These are phyloP conservation scores for Kwoniella shandongensis DNA, from an alignment of 768 basidiomycete genomes.

Conservation along the genomic window DNA sequence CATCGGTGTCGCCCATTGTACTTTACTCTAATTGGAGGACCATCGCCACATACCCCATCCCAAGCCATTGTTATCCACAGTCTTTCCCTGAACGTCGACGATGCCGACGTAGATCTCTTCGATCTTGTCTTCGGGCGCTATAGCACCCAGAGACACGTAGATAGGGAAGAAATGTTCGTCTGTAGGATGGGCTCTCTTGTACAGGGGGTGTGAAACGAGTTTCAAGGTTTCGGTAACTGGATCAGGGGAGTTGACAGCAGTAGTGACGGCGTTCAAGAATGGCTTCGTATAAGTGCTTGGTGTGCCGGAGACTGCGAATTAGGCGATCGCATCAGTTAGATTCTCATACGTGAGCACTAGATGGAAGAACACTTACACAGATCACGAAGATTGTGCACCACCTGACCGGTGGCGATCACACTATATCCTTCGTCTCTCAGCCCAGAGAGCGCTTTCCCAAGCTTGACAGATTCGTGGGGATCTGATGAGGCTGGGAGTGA, in stretches of 20 bases:
- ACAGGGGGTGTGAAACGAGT: constrained; percentile 64
- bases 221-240: constrained; percentile 18
- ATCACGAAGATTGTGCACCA: constrained; percentile 49
- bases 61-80: constrained; percentile 19
- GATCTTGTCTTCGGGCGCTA: constrained; percentile 5
- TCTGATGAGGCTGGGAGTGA: constrained; percentile 37
- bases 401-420: constrained; percentile 45
- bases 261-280: constrained; percentile 23
- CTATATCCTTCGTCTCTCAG: constrained; percentile 45
- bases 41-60: constrained; percentile 42
- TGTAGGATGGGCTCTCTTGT: constrained; percentile 69
- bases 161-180: constrained; percentile 80
- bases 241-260: constrained; percentile 23
- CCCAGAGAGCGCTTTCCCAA: constrained; percentile 36
- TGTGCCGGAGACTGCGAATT: constrained; percentile 33
- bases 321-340: no score
- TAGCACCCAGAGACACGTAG: constrained; percentile 71
- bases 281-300: constrained; percentile 24
- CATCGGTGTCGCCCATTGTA: no score
- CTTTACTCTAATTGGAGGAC: background rate
- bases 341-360: background rate
- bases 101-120: constrained; percentile 36
- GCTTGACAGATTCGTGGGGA: constrained; percentile 27
- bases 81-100: constrained; percentile 16
- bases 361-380: constrained; percentile 29